Conservation (phyloP, 345 rosid genomes). For the Acer campestre region DNA sequence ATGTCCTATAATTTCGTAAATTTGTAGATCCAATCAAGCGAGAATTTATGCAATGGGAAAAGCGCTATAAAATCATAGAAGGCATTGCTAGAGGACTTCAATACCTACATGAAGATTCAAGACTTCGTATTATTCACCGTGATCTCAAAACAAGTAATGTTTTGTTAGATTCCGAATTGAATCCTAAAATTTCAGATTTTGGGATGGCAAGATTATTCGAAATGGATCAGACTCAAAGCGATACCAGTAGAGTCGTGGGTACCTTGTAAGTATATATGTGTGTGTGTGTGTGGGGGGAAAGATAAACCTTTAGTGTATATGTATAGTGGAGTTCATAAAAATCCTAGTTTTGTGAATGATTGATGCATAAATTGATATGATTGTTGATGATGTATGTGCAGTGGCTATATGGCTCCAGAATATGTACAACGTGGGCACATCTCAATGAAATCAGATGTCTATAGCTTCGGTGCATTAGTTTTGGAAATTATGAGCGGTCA, state of each 20-base stretch:
- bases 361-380: background rate
- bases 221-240: slow-evolving; percentile 8
- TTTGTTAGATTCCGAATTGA: slow-evolving; percentile 28
- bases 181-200: slow-evolving; percentile 39
- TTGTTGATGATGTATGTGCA: background rate
- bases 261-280: slow-evolving; percentile 29
- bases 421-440: slow-evolving; percentile 25
- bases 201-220: slow-evolving; percentile 33
- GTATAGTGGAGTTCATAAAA: background rate
- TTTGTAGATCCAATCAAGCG: no score
- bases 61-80: slow-evolving; percentile 23
- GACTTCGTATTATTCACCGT: slow-evolving; percentile 34
- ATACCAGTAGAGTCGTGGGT: slow-evolving; percentile 24
- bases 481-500: slow-evolving; percentile 15
- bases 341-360: no score
- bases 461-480: slow-evolving; percentile 22
- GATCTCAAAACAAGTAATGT: slow-evolving; percentile 36
- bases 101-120: slow-evolving; percentile 35
- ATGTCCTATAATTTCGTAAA: no score
- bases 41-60: slow-evolving; percentile 34
- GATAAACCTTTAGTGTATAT: background rate
- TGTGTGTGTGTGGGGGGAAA: background rate
- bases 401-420: no score
- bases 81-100: slow-evolving; percentile 34
- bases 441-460: slow-evolving; percentile 28